A percentile compares a stretch with the other conserved stretches of the same genome.
Evolutionary conservation across 129 eudicot species (phyloP).

Genomic region (Centaurea solstitialis): DNA sequence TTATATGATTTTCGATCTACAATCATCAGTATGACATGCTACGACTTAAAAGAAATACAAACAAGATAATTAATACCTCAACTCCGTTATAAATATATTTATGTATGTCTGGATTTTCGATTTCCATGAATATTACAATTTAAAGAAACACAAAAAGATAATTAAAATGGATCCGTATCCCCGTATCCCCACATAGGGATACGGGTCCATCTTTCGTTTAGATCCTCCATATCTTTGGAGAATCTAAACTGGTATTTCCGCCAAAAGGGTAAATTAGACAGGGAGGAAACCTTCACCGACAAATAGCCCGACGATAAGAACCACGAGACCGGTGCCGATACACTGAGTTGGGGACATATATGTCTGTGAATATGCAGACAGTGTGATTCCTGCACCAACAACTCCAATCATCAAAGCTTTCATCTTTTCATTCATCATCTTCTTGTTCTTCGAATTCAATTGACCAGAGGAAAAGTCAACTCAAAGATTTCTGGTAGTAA

Average conservation of each 20-base stretch:
- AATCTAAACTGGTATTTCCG: background rate
- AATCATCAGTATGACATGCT: background rate
- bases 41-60: background rate
- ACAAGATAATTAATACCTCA: background rate
- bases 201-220: background rate
- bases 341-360: slow-evolving; percentile 63
- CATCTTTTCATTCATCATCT: slow-evolving; percentile 63
- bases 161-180: slow-evolving; percentile 6
- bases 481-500: slow-evolving; percentile 12
- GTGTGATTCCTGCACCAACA: slow-evolving; percentile 78
- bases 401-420: slow-evolving; percentile 71
- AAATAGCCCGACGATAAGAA: slow-evolving; percentile 70
- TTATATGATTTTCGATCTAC: background rate
- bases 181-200: background rate
- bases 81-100: too few species aligned
- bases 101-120: too few species aligned
- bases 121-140: background rate
- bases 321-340: slow-evolving; percentile 62
- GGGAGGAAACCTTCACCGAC: slow-evolving; percentile 90
- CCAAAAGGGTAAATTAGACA: slow-evolving; percentile 27
- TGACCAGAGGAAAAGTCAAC: slow-evolving; percentile 27
- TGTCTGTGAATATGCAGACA: slow-evolving; percentile 82
- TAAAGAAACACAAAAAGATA: background rate
- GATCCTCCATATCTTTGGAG: background rate
- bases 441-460: background rate